phyloP scores from a whole-genome alignment of 2,329 filamentous ascomycete species.

The Fusarium stilboides region DNA sequence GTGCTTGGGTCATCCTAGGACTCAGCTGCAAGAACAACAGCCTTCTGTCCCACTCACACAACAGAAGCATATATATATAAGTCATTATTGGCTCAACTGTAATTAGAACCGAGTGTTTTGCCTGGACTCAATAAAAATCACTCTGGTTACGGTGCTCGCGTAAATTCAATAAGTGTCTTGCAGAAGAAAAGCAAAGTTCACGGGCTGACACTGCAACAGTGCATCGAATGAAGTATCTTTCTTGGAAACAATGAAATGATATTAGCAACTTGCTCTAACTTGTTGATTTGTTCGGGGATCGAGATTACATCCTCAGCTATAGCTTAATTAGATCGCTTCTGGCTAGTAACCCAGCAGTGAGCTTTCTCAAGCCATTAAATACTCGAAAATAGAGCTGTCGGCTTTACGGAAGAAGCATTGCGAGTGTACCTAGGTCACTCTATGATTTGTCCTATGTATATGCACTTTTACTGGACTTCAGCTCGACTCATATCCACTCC shows the following conservation, averaged over 20 bases:
- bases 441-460: not conserved
- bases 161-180: conserved; percentile 1
- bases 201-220: not conserved
- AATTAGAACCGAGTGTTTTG: not conserved
- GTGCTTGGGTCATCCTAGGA: not conserved
- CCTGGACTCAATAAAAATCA: not conserved
- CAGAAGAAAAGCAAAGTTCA: conserved; percentile 11
- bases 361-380: too few relatives aligned
- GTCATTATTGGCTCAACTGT: not conserved
- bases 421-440: not conserved
- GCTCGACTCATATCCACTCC: not conserved
- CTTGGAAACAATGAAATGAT: too few relatives aligned
- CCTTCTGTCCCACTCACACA: not conserved
- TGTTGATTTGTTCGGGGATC: too few relatives aligned
- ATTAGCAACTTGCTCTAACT: too few relatives aligned
- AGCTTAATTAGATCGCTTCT: too few relatives aligned
- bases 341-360: too few relatives aligned
- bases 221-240: too few relatives aligned
- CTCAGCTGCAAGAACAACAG: conserved; percentile 10
- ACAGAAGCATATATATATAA: not conserved
- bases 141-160: not conserved
- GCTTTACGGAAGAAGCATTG: too few relatives aligned
- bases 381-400: too few relatives aligned
- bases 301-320: too few relatives aligned
- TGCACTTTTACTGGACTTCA: not conserved